Evolutionary conservation across 257 asterid genomes (phyloP), one percentile per base, ranked within the genome.

Genomic region (Solanum medicagineum): DNA sequence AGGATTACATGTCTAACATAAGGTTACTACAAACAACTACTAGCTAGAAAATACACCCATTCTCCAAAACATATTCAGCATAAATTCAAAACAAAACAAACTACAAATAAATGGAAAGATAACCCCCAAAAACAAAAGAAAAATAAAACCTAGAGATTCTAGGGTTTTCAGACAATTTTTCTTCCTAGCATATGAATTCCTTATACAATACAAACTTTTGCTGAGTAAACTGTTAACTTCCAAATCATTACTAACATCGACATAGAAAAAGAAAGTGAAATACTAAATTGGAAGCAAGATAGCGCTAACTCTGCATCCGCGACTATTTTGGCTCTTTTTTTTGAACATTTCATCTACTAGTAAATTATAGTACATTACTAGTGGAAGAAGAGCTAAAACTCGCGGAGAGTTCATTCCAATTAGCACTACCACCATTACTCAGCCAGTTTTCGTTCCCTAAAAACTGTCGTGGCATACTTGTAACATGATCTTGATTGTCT

Each of bases 351-450:
- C n/a, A 8, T 49, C 51, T 3, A 53, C 6, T 26, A 26, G 26
- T 70, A 70, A 56, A 56, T 85, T 91, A 94, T 82, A 87, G 86
- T 1, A 93, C 92, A 87, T 93, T 92, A 84, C 92, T 91, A 12
- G 97, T 90, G 1, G 98, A 91, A 69, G 96, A 90, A 49, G 98
- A 92, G 87, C 94, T 93, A 89, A 95, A 93, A 85, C 92, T 89
- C 2, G 62, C 49, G 4, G 97, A 88, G 70, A 94, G 92, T 63
- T 96, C 97, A 0, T 91, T 93, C 99, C 98, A 95, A 70, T 70
- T 70, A 63, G 84, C 85, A 49, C 81, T 81, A 2, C 73, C 29
- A 81, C 84, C 53, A 81, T 7, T 77, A 53, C 47, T 92, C 4
- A 12, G 29, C 92, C 95, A 94, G 75, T 90, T 93, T 24, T 93